phyloP scores from a whole-genome alignment of 768 basidiomycete genomes.

The Piloderma croceum region DNA sequence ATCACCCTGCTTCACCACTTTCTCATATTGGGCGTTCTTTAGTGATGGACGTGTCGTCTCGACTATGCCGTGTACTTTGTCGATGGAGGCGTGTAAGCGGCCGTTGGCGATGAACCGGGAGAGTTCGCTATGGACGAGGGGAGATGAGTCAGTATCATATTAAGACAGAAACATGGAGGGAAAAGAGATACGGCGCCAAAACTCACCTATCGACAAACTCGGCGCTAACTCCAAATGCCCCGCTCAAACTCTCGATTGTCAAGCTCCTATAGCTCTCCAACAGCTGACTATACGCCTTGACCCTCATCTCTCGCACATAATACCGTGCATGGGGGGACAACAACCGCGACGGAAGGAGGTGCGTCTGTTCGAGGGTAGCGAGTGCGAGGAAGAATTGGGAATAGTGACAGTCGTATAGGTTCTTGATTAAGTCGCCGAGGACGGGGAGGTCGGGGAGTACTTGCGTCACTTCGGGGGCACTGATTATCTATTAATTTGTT shows the following conservation, averaged over 20 bases:
- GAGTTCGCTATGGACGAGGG: conserved; percentile 60
- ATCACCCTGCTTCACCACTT: conserved; percentile 91
- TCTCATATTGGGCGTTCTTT: conserved; percentile 87
- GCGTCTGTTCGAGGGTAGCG: conserved; percentile 81
- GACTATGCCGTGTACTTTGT: conserved; percentile 91
- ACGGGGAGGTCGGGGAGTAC: conserved; percentile 78
- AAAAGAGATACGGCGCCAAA: too few relatives aligned
- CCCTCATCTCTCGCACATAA: conserved; percentile 95
- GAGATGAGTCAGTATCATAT: neutral
- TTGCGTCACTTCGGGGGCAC: conserved; percentile 82
- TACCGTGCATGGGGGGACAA: conserved; percentile 81
- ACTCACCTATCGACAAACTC: conserved; percentile 84
- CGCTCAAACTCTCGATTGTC: conserved; percentile 79
- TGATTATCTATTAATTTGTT: conserved; percentile 65
- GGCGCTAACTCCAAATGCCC: conserved; percentile 84
- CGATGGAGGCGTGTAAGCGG: conserved; percentile 81
- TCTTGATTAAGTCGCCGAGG: conserved; percentile 79
- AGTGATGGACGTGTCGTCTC: conserved; percentile 77
- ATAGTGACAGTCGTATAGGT: conserved; percentile 90
- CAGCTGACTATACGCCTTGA: conserved; percentile 86
- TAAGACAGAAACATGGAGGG: conserved; percentile 1
- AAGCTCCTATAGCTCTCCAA: conserved; percentile 88
- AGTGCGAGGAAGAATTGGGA: conserved; percentile 90
- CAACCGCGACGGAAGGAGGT: conserved; percentile 82
- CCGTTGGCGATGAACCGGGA: conserved; percentile 88